These are phyloP conservation scores for Penicillium paneum DNA, from an alignment of 2,329 filamentous ascomycete genomes.

Conservation along the genomic window DNA sequence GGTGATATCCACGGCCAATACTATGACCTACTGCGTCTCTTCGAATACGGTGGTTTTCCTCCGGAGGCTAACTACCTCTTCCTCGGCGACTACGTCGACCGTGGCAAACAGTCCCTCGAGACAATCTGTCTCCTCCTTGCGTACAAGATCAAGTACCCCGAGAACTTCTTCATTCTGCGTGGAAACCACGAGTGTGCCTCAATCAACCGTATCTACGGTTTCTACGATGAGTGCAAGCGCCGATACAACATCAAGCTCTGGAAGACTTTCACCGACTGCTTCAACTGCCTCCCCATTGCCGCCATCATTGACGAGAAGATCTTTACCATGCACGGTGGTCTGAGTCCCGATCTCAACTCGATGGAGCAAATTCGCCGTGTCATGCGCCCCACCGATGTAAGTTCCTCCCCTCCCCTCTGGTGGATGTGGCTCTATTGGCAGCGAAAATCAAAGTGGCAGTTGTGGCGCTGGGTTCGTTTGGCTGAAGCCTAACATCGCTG, in stretches of 20 bases:
- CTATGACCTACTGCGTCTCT: slow-evolving; percentile 93
- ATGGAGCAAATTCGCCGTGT: slow-evolving; percentile 99
- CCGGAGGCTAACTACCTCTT: slow-evolving; percentile 99
- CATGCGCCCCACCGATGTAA: slow-evolving; percentile 97
- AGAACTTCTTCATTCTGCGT: slow-evolving; percentile 98
- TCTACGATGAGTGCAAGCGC: slow-evolving; percentile 99
- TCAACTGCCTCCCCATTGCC: slow-evolving; percentile 97
- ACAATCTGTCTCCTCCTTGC: slow-evolving; percentile 94
- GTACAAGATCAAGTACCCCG: slow-evolving; percentile 99
- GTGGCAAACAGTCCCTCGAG: slow-evolving; percentile 98
- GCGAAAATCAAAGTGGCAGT: slow-evolving; percentile 7
- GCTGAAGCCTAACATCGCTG: slow-evolving; percentile 40
- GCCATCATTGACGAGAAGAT: slow-evolving; percentile 99
- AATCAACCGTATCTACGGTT: slow-evolving; percentile 98
- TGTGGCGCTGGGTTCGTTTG: slow-evolving; percentile 22
- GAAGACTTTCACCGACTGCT: slow-evolving; percentile 99
- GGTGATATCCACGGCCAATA: slow-evolving; percentile 99
- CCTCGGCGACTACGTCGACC: slow-evolving; percentile 97
- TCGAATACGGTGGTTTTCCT: slow-evolving; percentile 97
- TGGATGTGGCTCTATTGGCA: slow-evolving; percentile 6
- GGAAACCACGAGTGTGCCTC: slow-evolving; percentile 99
- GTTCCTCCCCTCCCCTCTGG: slow-evolving; percentile 40
- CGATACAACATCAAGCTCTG: slow-evolving; percentile 99
- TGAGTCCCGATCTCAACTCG: slow-evolving; percentile 95
- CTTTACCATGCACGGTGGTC: slow-evolving; percentile 98